Base-by-base conservation (phyloP, 1,284 basidiomycete genomes). In the Rhodotorula sp. region DNA sequence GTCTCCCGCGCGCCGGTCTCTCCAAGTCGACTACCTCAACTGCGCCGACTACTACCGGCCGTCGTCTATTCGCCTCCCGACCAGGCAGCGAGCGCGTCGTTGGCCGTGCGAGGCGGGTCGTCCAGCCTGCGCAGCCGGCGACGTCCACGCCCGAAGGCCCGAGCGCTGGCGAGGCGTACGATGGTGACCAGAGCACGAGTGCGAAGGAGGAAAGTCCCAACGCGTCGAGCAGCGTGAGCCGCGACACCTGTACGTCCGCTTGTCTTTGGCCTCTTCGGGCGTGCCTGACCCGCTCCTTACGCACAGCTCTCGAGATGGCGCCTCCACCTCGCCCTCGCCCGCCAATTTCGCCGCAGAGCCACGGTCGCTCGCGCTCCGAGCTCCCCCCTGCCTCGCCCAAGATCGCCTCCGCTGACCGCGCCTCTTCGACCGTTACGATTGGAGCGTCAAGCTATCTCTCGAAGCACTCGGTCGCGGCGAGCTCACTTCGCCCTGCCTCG, bases 321-420 rank as follows among this genome's bases (percentile, higher is more conserved):
- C 64, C 53, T 19, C 48, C 58, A n/a, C 44, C 29, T 5, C 63
- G 7, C n/a, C 7, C 37, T 9, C 75, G 70, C 4, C 75, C 75
- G 15, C 63, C 72, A 19, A 27, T 51, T 34, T 72, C 75, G 7
- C 75, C 75, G 1, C 44, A 54, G 15, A 54, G 51, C 7, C 75
- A 76, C 61, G 70, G 70, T 13, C 67, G 72, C 36, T 76, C 75
- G 5, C 65, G 70, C 5, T 74, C 75, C 50, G 75, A 76, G 22
- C 50, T 76, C 2, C 63, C 72, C 7, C 75, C 72, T 7, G 53
- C 75, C 1, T 76, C 75, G 21, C 75, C 75, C 21, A 64, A 69
- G 29, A 61, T 76, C 58, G 67, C 58, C 1, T 54, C 63, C 60
- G 34, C 50, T 69, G 27, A 58, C 46, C 25, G 75, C 72, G 3